Conservation (phyloP, 495 filamentous ascomycete species). For the Lophiotrema nucula region DNA sequence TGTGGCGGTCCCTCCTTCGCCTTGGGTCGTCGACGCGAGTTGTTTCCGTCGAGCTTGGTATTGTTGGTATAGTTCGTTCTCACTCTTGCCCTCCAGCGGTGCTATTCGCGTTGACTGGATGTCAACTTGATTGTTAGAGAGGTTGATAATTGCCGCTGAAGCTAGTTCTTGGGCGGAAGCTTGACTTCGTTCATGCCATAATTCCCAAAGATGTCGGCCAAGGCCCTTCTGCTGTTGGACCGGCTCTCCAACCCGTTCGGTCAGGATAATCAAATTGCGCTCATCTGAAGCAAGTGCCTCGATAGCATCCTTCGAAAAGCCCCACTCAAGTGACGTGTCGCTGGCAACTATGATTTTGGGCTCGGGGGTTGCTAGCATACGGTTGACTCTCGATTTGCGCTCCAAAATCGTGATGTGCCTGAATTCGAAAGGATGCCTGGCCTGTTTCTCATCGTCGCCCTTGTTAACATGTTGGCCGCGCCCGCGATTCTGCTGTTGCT, state of each 20-base stretch:
- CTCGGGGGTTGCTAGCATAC: constrained; percentile 50
- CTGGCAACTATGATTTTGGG: constrained; percentile 82
- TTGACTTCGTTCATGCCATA: constrained; percentile 31
- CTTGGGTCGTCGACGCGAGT: constrained; percentile 70
- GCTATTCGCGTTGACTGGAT: constrained; percentile 59
- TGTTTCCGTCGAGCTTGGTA: constrained; percentile 82
- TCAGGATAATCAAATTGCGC: constrained; percentile 80
- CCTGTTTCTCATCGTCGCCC: constrained; percentile 39
- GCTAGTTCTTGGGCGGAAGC: constrained; percentile 2
- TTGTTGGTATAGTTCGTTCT: constrained; percentile 80
- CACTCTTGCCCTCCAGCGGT: constrained; percentile 67
- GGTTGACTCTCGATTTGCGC: constrained; percentile 68
- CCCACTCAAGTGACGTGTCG: constrained; percentile 88
- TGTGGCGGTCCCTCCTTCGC: constrained; percentile 60
- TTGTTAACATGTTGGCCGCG: constrained; percentile 41
- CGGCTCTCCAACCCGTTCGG: constrained; percentile 51
- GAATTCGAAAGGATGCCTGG: constrained; percentile 80
- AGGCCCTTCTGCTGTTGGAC: constrained; percentile 25
- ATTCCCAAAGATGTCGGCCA: constrained; percentile 40
- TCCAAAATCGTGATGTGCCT: constrained; percentile 79
- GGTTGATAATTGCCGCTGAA: constrained; percentile 48
- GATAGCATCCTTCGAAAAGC: constrained; percentile 87
- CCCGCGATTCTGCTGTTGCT: constrained; percentile 22
- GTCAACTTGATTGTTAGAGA: constrained; percentile 60
- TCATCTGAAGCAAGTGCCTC: constrained; percentile 67